Conservation (phyloP, 2,329 filamentous ascomycete genomes). For the Tympanopsis confertula region DNA sequence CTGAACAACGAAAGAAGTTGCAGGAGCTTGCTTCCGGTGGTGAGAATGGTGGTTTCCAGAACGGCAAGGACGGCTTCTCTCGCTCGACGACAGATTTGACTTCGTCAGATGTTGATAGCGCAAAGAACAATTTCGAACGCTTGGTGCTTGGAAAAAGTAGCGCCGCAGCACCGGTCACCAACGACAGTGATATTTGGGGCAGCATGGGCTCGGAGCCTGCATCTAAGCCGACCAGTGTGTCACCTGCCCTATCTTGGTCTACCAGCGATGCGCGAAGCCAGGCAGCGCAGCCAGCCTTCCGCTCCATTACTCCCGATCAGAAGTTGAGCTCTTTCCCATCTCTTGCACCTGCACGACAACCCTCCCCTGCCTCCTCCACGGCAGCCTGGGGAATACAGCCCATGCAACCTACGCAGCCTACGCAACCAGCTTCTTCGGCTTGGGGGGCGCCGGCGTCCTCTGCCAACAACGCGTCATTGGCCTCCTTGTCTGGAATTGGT, state of each 20-base stretch:
- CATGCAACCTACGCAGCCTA: background rate
- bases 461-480: no score
- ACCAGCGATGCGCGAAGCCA: background rate
- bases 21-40: constrained; percentile 64
- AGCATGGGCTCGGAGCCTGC: background rate
- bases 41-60: constrained; percentile 33
- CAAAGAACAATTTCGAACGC: constrained; percentile 1
- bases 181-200: background rate
- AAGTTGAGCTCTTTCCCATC: background rate
- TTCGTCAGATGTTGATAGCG: background rate
- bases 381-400: background rate
- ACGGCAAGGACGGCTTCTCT: constrained; percentile 40
- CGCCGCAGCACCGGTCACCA: background rate
- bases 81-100: background rate
- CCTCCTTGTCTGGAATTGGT: no score
- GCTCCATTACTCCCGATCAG: background rate
- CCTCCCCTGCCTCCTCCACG: background rate
- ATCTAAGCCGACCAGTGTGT: background rate
- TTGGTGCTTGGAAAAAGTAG: background rate
- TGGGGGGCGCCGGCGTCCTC: no score
- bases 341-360: background rate
- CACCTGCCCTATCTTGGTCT: background rate
- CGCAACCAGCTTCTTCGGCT: no score
- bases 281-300: background rate
- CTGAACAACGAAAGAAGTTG: constrained; percentile 78